These are phyloP conservation scores for Eimeria falciformis DNA, from an alignment of 169 alveolate genomes.

Conservation along the genomic window DNA sequence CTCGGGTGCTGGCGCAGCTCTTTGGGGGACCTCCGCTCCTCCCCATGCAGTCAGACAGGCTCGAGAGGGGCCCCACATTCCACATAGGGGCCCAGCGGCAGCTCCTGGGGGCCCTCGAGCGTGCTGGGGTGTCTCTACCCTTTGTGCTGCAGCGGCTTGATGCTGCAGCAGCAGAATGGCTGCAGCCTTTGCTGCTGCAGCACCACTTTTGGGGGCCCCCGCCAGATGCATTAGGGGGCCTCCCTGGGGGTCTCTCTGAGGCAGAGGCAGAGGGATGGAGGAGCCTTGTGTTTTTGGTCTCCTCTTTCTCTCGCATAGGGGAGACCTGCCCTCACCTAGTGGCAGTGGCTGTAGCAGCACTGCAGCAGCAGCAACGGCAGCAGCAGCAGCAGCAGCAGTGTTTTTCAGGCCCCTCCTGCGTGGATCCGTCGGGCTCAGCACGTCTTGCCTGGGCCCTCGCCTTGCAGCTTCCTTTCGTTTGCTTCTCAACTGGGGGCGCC, in stretches of 20 bases:
- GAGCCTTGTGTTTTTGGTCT: neutral
- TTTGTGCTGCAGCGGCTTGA: neutral
- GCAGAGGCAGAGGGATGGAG: neutral
- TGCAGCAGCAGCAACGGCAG: neutral
- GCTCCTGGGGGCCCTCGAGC: constrained; percentile 12
- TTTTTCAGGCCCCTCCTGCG: neutral
- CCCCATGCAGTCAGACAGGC: neutral
- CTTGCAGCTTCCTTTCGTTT: neutral
- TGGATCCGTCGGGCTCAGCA: neutral
- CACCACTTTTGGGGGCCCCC: neutral
- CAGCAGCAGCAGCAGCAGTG: neutral
- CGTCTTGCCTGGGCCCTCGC: neutral
- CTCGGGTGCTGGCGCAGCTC: neutral
- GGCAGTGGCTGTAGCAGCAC: neutral
- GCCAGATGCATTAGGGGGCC: neutral
- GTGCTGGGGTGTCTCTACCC: neutral
- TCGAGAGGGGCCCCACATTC: neutral
- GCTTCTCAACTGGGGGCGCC: no score
- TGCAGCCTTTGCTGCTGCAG: neutral
- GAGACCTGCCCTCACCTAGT: neutral
- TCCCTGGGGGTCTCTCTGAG: neutral
- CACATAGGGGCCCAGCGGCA: neutral
- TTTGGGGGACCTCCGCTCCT: neutral
- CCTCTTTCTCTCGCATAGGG: neutral
- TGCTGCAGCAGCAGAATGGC: neutral